Evolutionary conservation across 2,329 filamentous ascomycete species (phyloP).

Genomic region (Cladosporium cucumerinum): DNA sequence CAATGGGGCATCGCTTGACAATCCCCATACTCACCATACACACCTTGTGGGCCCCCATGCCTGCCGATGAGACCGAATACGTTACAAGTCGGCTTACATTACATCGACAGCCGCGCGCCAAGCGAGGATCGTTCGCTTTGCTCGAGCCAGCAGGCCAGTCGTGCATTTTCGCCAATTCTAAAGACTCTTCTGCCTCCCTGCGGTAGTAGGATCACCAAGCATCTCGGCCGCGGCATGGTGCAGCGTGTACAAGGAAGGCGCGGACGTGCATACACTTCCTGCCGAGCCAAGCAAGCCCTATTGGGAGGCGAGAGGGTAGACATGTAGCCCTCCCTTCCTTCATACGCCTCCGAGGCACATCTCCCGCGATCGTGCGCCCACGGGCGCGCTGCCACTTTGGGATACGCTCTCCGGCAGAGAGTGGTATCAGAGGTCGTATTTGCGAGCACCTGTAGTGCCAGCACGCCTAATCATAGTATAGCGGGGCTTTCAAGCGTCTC

Average conservation of each 20-base stretch:
- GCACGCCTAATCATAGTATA: background rate
- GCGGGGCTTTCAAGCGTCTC: background rate
- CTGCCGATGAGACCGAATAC: slow-evolving; percentile 16
- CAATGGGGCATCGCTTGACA: slow-evolving; percentile 14
- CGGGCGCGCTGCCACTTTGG: slow-evolving; percentile 8
- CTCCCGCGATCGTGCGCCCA: slow-evolving; percentile 1
- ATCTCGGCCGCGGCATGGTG: slow-evolving; percentile 11
- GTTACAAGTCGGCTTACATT: slow-evolving; percentile 16
- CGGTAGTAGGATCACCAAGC: slow-evolving; percentile 16
- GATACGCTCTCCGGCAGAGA: background rate
- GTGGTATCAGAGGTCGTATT: background rate
- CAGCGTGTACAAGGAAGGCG: background rate
- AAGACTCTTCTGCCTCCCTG: slow-evolving; percentile 3
- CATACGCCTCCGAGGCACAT: slow-evolving; percentile 9
- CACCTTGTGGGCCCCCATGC: slow-evolving; percentile 9
- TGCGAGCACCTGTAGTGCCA: background rate
- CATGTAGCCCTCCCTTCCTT: slow-evolving; percentile 11
- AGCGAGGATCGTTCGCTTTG: slow-evolving; percentile 4
- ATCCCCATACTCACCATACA: slow-evolving; percentile 9
- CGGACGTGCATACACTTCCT: slow-evolving; percentile 5
- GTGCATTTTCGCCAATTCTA: background rate
- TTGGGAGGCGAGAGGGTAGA: background rate
- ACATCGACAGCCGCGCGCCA: slow-evolving; percentile 15
- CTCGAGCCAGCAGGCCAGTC: slow-evolving; percentile 11
- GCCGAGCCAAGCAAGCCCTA: slow-evolving; percentile 10